A percentile compares a stretch with the other conserved stretches of the same genome.
These are phyloP conservation scores for Clonostachys sp. DNA, from an alignment of 2,329 filamentous ascomycete species.

Conservation along the genomic window DNA sequence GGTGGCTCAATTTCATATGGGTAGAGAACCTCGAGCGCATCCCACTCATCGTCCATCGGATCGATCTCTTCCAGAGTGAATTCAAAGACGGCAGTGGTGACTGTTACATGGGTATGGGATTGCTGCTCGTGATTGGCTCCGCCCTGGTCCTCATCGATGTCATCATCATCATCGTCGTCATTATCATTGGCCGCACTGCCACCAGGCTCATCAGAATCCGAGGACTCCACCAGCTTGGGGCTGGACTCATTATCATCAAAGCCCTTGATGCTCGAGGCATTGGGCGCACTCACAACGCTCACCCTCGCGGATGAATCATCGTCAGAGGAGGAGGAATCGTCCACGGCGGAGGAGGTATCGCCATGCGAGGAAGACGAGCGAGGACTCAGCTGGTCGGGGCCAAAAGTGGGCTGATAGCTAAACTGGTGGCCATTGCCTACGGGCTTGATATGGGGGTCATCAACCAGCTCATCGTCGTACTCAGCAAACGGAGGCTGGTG, in stretches of 20 bases:
- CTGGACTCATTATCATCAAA: background rate
- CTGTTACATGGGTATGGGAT: slow-evolving; percentile 3
- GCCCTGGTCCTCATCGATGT: slow-evolving; percentile 8
- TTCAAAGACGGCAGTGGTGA: slow-evolving; percentile 1
- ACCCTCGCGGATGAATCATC: slow-evolving; percentile 18
- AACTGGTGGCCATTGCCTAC: slow-evolving; percentile 35
- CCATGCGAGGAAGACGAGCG: slow-evolving; percentile 22
- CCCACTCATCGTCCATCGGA: slow-evolving; percentile 37
- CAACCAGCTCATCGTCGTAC: slow-evolving; percentile 18
- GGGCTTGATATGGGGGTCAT: slow-evolving; percentile 35
- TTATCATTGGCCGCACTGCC: background rate
- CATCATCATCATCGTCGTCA: slow-evolving; percentile 12
- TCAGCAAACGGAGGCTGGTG: slow-evolving; percentile 23
- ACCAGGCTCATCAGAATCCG: background rate
- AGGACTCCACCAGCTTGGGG: slow-evolving; percentile 1
- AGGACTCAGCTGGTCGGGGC: slow-evolving; percentile 27
- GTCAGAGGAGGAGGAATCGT: slow-evolving; percentile 14
- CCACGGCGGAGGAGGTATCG: slow-evolving; percentile 7
- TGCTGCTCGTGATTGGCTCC: background rate
- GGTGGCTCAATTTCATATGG: slow-evolving; percentile 43
- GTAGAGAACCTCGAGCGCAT: slow-evolving; percentile 32
- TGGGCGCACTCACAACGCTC: slow-evolving; percentile 16
- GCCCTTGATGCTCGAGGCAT: slow-evolving; percentile 5
- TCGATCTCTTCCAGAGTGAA: slow-evolving; percentile 20
- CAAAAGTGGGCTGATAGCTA: slow-evolving; percentile 28